A percentile compares a stretch with the other conserved stretches of the same genome.
These are phyloP conservation scores for Microsporum canis DNA, from an alignment of 2,329 filamentous ascomycete species.

Conservation along the genomic window DNA sequence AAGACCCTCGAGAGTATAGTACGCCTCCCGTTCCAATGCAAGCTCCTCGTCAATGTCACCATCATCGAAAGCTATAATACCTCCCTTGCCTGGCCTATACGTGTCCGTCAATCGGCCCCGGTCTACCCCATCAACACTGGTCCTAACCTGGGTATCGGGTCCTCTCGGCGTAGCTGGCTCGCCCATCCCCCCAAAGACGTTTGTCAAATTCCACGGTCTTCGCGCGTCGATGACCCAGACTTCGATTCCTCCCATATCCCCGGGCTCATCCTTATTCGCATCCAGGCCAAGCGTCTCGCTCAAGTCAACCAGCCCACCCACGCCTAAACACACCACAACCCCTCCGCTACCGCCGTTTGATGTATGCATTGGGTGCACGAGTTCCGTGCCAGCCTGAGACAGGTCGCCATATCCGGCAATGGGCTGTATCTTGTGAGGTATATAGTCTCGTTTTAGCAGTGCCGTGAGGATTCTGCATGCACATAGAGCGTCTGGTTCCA, in stretches of 20 bases:
- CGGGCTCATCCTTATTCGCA: conserved; percentile 51
- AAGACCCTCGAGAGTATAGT: conserved; percentile 78
- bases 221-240: conserved; percentile 90
- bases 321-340: conserved; percentile 81
- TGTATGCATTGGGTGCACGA: conserved; percentile 78
- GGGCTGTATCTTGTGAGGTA: conserved; percentile 93
- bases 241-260: conserved; percentile 68
- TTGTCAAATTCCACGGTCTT: conserved; percentile 86
- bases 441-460: conserved; percentile 94
- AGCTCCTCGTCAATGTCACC: conserved; percentile 87
- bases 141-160: conserved; percentile 21
- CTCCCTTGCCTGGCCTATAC: conserved; percentile 70
- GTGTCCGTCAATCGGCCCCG: conserved; percentile 59
- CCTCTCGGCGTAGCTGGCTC: conserved; percentile 17
- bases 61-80: conserved; percentile 89
- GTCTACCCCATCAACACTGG: conserved; percentile 54
- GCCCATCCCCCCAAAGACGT: conserved; percentile 72
- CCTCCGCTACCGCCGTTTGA: conserved; percentile 74
- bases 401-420: conserved; percentile 88
- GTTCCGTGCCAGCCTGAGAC: conserved; percentile 61
- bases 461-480: conserved; percentile 87
- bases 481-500: conserved; percentile 91
- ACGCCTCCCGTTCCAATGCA: conserved; percentile 62
- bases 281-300: conserved; percentile 68
- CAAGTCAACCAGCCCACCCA: conserved; percentile 83